Evolutionary conservation across 139 green algal genomes (phyloP).

Genomic region (Gonium pectorale): DNA sequence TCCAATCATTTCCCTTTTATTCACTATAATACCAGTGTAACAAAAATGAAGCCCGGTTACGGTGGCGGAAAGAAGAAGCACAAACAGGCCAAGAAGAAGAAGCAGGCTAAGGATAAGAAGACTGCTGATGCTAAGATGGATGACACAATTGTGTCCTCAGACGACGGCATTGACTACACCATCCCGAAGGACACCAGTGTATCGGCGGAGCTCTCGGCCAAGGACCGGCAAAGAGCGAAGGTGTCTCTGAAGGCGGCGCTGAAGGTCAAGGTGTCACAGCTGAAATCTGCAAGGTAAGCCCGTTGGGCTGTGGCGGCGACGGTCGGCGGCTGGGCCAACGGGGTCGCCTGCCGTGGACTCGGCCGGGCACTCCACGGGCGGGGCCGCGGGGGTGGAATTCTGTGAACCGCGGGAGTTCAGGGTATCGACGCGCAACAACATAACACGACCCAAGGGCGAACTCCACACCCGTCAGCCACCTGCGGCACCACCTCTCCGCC

Average conservation of each 20-base stretch:
- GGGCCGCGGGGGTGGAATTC: too few relatives aligned
- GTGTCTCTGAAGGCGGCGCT: slow-evolving; percentile 11
- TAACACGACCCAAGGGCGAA: not conserved
- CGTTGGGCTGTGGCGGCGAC: not conserved
- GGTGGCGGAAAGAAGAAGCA: slow-evolving; percentile 8
- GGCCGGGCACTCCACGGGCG: not conserved
- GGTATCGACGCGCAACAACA: too few relatives aligned
- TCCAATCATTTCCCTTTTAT: too few relatives aligned
- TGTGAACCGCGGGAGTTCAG: too few relatives aligned
- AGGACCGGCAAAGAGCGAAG: slow-evolving; percentile 15
- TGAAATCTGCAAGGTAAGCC: slow-evolving; percentile 33
- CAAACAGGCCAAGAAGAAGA: slow-evolving; percentile 23
- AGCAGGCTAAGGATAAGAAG: not conserved
- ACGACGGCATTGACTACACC: slow-evolving; percentile 18
- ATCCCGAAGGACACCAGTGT: slow-evolving; percentile 24
- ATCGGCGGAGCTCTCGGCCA: slow-evolving; percentile 9
- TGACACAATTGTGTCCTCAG: not conserved
- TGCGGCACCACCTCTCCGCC: not conserved
- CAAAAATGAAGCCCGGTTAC: slow-evolving; percentile 29
- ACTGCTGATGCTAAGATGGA: not conserved
- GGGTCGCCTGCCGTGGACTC: not conserved
- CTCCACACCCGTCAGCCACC: not conserved
- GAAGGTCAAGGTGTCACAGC: slow-evolving; percentile 20
- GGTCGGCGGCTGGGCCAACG: slow-evolving; percentile 12
- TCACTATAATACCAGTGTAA: too few relatives aligned